Percentiles rank a stretch among this genome's conserved stretches.
phyloP scores from a whole-genome alignment of 1,139 yeast species.

The Wickerhamomyces sp. region DNA sequence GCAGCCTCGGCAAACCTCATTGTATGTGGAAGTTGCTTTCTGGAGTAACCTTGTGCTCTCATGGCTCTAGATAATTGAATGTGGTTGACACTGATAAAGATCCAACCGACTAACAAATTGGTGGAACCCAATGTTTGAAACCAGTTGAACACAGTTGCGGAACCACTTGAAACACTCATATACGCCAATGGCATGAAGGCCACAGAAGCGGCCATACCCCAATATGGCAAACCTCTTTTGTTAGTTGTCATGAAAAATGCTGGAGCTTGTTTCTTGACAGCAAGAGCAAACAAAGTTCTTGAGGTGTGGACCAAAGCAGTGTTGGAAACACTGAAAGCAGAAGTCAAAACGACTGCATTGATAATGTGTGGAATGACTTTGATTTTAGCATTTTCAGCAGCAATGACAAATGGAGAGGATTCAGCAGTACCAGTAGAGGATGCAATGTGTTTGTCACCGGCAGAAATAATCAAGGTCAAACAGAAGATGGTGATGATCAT shows the following conservation, averaged over 20 bases:
- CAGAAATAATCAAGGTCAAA: slow-evolving; percentile 43
- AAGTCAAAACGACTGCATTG: slow-evolving; percentile 43
- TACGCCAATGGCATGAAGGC: slow-evolving; percentile 31
- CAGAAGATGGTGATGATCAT: slow-evolving; percentile 40
- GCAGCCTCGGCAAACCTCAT: slow-evolving; percentile 11
- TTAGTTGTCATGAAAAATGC: slow-evolving; percentile 36
- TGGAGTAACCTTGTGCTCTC: slow-evolving; percentile 30
- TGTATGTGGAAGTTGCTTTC: slow-evolving; percentile 30
- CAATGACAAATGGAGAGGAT: slow-evolving; percentile 51
- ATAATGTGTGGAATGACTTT: slow-evolving; percentile 42
- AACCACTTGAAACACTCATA: slow-evolving; percentile 31
- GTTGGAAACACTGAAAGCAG: slow-evolving; percentile 50
- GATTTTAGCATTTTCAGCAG: slow-evolving; percentile 43
- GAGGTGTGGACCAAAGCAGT: slow-evolving; percentile 37
- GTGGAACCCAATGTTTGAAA: slow-evolving; percentile 5
- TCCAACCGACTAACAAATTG: slow-evolving; percentile 10
- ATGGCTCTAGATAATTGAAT: slow-evolving; percentile 27
- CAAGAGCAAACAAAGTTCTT: slow-evolving; percentile 41
- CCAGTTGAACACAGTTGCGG: slow-evolving; percentile 33
- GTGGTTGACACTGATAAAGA: slow-evolving; percentile 26
- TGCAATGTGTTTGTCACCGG: slow-evolving; percentile 35
- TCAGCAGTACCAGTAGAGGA: slow-evolving; percentile 41
- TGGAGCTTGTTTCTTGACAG: slow-evolving; percentile 44
- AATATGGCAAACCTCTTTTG: slow-evolving; percentile 54
- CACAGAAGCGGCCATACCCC: slow-evolving; percentile 42